Evolutionary conservation across 2,329 filamentous ascomycete genomes (phyloP).

Genomic region (Tolypocladium paradoxum): DNA sequence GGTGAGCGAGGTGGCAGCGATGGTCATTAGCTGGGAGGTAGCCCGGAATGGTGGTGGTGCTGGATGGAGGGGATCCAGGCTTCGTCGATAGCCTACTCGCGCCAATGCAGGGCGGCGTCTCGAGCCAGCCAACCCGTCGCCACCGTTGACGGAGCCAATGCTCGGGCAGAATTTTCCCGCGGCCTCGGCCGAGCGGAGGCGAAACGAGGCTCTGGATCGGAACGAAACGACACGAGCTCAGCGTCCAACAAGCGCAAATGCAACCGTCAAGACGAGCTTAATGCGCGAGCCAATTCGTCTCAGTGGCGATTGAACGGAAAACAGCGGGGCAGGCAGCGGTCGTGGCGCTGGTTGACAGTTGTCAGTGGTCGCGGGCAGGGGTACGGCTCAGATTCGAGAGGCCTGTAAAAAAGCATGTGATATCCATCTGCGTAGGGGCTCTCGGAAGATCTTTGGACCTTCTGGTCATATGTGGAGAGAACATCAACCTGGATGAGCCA

Average conservation of each 20-base stretch:
- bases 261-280: neutral
- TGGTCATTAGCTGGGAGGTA: neutral
- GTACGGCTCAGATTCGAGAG: neutral
- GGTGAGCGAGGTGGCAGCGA: neutral
- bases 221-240: neutral
- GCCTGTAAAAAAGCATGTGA: neutral
- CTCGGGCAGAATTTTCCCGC: neutral
- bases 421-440: neutral
- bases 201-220: neutral
- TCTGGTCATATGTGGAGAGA: neutral
- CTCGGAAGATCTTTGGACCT: neutral
- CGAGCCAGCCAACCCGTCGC: neutral
- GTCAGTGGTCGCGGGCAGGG: neutral
- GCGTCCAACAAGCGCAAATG: neutral
- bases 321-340: neutral
- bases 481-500: neutral
- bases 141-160: neutral
- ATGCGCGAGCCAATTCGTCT: neutral
- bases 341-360: neutral
- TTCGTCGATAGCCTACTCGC: neutral
- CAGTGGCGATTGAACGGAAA: slow-evolving; percentile 1
- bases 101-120: neutral
- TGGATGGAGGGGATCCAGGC: neutral
- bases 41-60: neutral
- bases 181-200: neutral